Conservation (phyloP, 2,329 filamentous ascomycete genomes). For the Zarea fungicola region DNA sequence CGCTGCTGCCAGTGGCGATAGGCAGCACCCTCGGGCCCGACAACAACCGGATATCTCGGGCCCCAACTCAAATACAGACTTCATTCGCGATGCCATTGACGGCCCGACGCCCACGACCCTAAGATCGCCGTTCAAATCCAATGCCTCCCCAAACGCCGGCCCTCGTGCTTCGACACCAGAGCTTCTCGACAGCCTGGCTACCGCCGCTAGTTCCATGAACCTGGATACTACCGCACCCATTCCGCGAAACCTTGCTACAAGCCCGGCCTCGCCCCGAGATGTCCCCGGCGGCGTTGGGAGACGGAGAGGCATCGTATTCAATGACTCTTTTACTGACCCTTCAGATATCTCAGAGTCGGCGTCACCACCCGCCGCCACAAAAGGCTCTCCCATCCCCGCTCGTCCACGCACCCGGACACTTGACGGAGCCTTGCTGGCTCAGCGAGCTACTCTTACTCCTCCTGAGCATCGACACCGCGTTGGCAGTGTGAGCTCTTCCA, state of each 20-base stretch:
- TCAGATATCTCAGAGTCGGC: slow-evolving; percentile 42
- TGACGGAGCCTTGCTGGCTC: slow-evolving; percentile 49
- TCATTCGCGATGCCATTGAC: slow-evolving; percentile 5
- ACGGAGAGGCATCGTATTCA: slow-evolving; percentile 57
- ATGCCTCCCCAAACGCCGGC: neutral
- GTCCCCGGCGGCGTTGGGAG: slow-evolving; percentile 35
- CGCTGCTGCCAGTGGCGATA: neutral
- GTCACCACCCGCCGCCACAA: slow-evolving; percentile 25
- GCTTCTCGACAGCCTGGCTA: neutral
- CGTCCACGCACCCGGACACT: slow-evolving; percentile 55
- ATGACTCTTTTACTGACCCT: slow-evolving; percentile 48
- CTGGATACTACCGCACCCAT: slow-evolving; percentile 2
- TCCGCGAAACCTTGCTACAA: slow-evolving; percentile 19
- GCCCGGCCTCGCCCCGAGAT: slow-evolving; percentile 28
- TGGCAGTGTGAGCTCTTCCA: slow-evolving; percentile 63
- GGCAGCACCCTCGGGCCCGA: neutral
- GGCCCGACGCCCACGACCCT: neutral
- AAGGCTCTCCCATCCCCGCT: slow-evolving; percentile 30
- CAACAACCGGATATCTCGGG: neutral
- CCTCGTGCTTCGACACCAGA: slow-evolving; percentile 8
- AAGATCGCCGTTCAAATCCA: slow-evolving; percentile 3
- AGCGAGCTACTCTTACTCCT: slow-evolving; percentile 32
- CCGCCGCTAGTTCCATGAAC: slow-evolving; percentile 1
- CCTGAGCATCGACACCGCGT: slow-evolving; percentile 57
- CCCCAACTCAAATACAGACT: neutral